These are phyloP conservation scores for Pseudozyma tsukubaensis DNA, from an alignment of 1,284 basidiomycete species.

Conservation along the genomic window DNA sequence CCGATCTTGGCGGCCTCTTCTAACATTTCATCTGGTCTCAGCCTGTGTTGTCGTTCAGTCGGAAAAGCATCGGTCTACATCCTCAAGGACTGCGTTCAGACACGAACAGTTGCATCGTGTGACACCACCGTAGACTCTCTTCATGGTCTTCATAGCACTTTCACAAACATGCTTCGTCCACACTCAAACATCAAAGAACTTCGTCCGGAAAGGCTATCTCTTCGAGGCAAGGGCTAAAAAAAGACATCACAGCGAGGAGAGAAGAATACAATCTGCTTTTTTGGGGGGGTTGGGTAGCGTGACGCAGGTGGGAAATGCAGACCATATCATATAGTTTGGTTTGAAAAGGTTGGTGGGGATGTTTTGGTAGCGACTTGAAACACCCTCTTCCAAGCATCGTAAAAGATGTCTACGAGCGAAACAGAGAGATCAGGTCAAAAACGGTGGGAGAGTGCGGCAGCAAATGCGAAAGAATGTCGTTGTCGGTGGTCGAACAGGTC, in stretches of 20 bases:
- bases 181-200: background rate
- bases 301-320: constrained; percentile 27
- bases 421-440: constrained; percentile 6
- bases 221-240: constrained; percentile 24
- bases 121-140: too few species aligned
- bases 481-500: constrained; percentile 3
- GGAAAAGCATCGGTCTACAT: too few species aligned
- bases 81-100: too few species aligned
- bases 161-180: background rate
- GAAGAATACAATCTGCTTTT: constrained; percentile 48
- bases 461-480: constrained; percentile 1
- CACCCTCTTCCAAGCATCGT: constrained; percentile 11
- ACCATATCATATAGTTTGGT: constrained; percentile 3
- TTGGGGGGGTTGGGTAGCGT: constrained; percentile 9
- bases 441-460: constrained; percentile 7
- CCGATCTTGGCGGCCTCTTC: too few species aligned
- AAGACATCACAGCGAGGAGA: constrained; percentile 32
- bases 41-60: too few species aligned
- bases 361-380: constrained; percentile 9
- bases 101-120: too few species aligned
- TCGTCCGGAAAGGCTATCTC: constrained; percentile 36
- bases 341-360: background rate
- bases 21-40: too few species aligned
- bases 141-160: too few species aligned
- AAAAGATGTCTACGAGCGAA: constrained; percentile 1